Conservation (phyloP, 106 monocot genomes). For the Allium sativum region DNA sequence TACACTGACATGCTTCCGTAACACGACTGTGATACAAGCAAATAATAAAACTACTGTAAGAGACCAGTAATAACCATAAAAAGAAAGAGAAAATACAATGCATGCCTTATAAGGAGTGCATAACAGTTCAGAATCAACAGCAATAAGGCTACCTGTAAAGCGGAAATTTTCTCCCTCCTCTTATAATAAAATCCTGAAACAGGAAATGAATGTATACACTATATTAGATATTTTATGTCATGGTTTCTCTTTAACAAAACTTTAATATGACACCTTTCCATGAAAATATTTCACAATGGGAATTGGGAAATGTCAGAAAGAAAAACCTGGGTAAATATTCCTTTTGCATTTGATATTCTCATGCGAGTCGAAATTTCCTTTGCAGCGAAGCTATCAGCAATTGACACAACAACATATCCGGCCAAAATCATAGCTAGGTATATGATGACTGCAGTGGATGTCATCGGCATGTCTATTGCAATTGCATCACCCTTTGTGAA, state of each 20-base stretch:
- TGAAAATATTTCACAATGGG: too few relatives aligned
- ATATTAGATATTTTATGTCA: too few relatives aligned
- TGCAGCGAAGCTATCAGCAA: conserved; percentile 85
- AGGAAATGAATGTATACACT: background rate
- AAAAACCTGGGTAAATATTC: conserved; percentile 87
- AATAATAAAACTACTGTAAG: background rate
- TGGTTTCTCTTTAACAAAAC: too few relatives aligned
- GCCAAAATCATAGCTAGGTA: conserved; percentile 77
- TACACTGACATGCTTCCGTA: conserved; percentile 39
- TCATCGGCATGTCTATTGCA: conserved; percentile 99
- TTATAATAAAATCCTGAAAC: conserved; percentile 80
- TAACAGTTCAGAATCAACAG: background rate
- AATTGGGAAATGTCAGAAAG: background rate
- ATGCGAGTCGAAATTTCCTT: conserved; percentile 75
- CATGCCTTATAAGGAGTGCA: background rate
- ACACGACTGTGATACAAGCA: conserved; percentile 43
- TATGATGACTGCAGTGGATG: conserved; percentile 77
- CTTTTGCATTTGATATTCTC: conserved; percentile 70
- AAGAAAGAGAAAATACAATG: too few relatives aligned
- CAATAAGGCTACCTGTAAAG: conserved; percentile 62
- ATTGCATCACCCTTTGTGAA: conserved; percentile 78
- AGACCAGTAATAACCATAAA: background rate
- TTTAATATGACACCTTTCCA: too few relatives aligned
- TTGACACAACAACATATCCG: conserved; percentile 87
- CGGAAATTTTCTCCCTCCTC: conserved; percentile 73